Evolutionary conservation across 1,139 yeast genomes (phyloP), one percentile per base, ranked within the genome.

Genomic region (Kodamaea alishanica): DNA sequence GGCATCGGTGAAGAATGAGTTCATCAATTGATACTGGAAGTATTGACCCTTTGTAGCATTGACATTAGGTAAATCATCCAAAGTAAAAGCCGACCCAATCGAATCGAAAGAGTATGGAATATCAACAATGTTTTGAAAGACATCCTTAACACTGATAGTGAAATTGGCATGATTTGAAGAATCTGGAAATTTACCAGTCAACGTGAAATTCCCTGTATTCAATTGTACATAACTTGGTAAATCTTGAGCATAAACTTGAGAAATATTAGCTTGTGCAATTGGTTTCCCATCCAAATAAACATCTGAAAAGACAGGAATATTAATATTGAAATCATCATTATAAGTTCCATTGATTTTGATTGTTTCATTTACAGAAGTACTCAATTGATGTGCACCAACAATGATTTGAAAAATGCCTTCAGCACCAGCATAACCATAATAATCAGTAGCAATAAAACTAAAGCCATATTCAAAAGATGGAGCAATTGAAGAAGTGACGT

Each of bases 301-400:
- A 62, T 48, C 73, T 51, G 58, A 69, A 54, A 51, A 81, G 46
- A 71, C 50, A 1, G 97, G 97, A 12, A 92, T 65, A 2, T 69
- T 56, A 40, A 78, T 72, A 26, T 71, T 60, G 50, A 92, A 74
- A 1, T 58, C 53, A 31, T 75, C 72, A 31, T 79, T 78, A 15
- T 72, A 74, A 5, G 94, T 81, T 3, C 90, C 94, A 50, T 85
- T 84, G 37, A 86, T 61, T 31, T 71, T 62, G 35, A 80, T 65
- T 1, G 79, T 56, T 65, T 62, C 64, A 32, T 77, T 68, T 30
- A 75, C 51, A 34, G 75, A 67, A 8, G 95, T 84, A 34, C 88
- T 75, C 47, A 94, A 72, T 48, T 77, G 82, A 57, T 90, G 97
- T 6, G 95, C 96, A 28, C 98, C 97, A 32, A 92, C 84, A 11